A percentile compares a stretch with the other conserved stretches of the same genome.
These are phyloP conservation scores for Phytophthora pluvialis DNA, from an alignment of 352 stramenopile species.

Conservation along the genomic window DNA sequence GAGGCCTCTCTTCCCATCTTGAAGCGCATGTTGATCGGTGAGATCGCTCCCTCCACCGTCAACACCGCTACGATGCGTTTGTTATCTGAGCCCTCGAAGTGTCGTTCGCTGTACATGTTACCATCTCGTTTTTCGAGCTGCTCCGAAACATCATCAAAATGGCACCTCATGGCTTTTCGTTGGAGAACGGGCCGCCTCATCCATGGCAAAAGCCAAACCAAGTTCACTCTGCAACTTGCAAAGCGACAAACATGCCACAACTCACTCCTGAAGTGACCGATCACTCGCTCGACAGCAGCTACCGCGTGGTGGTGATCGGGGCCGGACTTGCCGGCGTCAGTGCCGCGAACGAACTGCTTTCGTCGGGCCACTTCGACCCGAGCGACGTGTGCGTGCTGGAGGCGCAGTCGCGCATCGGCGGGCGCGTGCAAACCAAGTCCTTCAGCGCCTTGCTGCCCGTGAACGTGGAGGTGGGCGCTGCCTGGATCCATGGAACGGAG, in stretches of 20 bases:
- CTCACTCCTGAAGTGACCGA: constrained; percentile 17
- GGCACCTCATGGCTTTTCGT: background rate
- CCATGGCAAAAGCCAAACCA: background rate
- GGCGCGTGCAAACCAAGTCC: constrained; percentile 54
- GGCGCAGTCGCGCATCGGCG: constrained; percentile 54
- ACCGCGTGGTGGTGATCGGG: constrained; percentile 58
- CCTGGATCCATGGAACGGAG: constrained; percentile 66
- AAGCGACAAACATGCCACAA: constrained; percentile 28
- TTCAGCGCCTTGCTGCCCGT: constrained; percentile 56
- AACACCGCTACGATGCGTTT: constrained; percentile 1
- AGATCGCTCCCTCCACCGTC: background rate
- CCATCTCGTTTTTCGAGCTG: background rate
- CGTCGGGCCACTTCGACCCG: constrained; percentile 35
- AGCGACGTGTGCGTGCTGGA: constrained; percentile 59
- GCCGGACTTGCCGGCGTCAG: constrained; percentile 58
- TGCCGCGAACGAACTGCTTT: constrained; percentile 51
- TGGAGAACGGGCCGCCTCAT: background rate
- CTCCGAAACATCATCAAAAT: constrained; percentile 31
- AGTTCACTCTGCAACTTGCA: constrained; percentile 38
- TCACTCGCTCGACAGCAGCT: constrained; percentile 18
- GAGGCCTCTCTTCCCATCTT: constrained; percentile 26
- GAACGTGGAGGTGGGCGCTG: constrained; percentile 61
- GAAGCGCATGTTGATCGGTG: constrained; percentile 13
- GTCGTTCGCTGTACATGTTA: constrained; percentile 10
- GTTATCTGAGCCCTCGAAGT: background rate